These are phyloP conservation scores for Amborella trichopoda DNA, from an alignment of 164 flowering plant species.

Conservation along the genomic window DNA sequence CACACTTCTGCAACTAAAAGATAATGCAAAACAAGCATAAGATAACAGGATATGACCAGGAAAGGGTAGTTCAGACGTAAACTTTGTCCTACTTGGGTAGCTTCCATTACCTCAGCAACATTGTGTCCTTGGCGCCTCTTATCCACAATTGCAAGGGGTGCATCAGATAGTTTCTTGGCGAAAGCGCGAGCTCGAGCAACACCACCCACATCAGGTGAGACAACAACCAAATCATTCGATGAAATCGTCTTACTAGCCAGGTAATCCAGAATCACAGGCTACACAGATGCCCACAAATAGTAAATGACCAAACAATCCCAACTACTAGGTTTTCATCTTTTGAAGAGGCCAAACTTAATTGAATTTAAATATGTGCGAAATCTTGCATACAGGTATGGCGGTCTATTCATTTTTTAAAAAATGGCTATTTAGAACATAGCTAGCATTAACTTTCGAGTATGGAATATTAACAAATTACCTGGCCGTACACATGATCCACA, in stretches of 20 bases:
- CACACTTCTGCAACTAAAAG: too few relatives aligned
- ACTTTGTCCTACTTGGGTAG: too few relatives aligned
- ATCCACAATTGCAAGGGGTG: constrained; percentile 96
- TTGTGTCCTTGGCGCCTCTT: constrained; percentile 96
- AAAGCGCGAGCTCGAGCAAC: constrained; percentile 98
- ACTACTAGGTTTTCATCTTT: background rate
- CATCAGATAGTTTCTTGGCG: constrained; percentile 96
- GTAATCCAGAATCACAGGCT: constrained; percentile 98
- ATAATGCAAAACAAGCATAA: too few relatives aligned
- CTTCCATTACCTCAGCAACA: constrained; percentile 71
- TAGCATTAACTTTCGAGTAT: too few relatives aligned
- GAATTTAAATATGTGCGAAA: background rate
- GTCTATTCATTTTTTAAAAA: too few relatives aligned
- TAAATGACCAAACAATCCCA: constrained; percentile 2
- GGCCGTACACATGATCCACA: constrained; percentile 92
- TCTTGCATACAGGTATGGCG: too few relatives aligned
- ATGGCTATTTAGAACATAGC: too few relatives aligned
- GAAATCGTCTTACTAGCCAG: constrained; percentile 85
- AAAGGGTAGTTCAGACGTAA: too few relatives aligned
- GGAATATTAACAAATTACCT: constrained; percentile 31
- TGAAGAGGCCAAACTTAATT: background rate
- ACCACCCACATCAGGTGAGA: constrained; percentile 98
- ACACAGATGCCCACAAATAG: constrained; percentile 5
- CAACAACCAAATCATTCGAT: constrained; percentile 89
- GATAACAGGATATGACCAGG: too few relatives aligned